Evolutionary conservation across 345 rosid species (phyloP), one percentile per base, ranked within the genome.

Genomic region (Bretschneidera sinensis): DNA sequence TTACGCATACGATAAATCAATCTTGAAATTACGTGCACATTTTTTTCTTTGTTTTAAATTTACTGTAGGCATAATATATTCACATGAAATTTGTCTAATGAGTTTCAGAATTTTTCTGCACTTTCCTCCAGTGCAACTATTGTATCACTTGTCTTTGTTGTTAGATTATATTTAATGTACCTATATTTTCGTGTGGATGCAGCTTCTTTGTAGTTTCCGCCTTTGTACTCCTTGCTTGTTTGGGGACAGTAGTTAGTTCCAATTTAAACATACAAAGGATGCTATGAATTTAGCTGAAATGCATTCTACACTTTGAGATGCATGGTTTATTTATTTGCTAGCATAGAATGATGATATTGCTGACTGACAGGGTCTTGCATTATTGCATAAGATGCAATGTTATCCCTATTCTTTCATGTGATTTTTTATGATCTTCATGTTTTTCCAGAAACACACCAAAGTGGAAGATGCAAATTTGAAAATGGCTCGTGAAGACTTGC

Each of bases 401-500:
- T 39, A 7, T 43, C 63, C 19, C 43, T 58, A 16, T 57, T 53
- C 21, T 33, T 57, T 60, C 47, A 24, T 17, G 8, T 74, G 22
- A 71, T 60, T 51, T 73, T 25, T 33, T 54, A 64, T 65, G 18
- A 48, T 73, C 59, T 61, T 56, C 49, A 60, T 71, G 23, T 63
- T 24, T 63, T 24, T 72, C 22, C 84, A 94, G 99, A 88, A 88
- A 75, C 86, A 94, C 68, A 76, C 69, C 53, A 86, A 76, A 59
- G 72, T 74, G 35, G 96, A 90, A 52, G 97, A 90, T 65, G 60
- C 74, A 34, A 83, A 79, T 65, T 65, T 85, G 76, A 94, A 94
- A 83, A 81, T 73, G 83, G 57, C 59, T 53, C 87, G 75, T 52
- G 96, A 86, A 75, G 99, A 94, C 60, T 92, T 94, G 70, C 92